A percentile compares a stretch with the other conserved stretches of the same genome.
These are phyloP conservation scores for Cordyceps cicadae DNA, from an alignment of 2,329 filamentous ascomycete species.

Conservation along the genomic window DNA sequence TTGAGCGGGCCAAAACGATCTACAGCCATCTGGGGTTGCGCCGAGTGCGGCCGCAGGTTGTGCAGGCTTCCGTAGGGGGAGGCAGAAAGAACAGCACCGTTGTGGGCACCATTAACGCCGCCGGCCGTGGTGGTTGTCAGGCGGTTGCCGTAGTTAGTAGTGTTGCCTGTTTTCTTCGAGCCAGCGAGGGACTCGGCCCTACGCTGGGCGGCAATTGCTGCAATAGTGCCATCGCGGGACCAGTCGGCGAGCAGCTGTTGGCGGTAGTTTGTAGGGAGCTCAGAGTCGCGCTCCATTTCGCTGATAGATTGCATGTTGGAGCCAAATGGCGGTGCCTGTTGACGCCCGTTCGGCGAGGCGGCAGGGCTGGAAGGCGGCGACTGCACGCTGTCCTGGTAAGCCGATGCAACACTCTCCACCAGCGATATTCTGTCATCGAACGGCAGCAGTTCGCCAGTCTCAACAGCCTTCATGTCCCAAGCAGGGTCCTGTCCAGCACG, in stretches of 20 bases:
- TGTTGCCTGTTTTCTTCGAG: conserved; percentile 59
- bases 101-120: conserved; percentile 28
- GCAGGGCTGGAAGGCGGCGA: conserved; percentile 64
- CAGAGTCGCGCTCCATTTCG: conserved; percentile 33
- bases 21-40: conserved; percentile 28
- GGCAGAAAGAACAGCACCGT: conserved; percentile 25
- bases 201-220: conserved; percentile 58
- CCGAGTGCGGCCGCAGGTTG: conserved; percentile 42
- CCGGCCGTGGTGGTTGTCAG: conserved; percentile 45
- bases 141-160: conserved; percentile 41
- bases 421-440: conserved; percentile 67
- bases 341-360: conserved; percentile 55
- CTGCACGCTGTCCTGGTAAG: conserved; percentile 54
- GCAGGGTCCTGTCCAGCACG: conserved; percentile 33
- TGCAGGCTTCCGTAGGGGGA: conserved; percentile 43
- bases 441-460: conserved; percentile 58
- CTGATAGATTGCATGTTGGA: conserved; percentile 34
- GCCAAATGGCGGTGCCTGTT: conserved; percentile 50
- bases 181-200: conserved; percentile 69
- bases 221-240: conserved; percentile 66
- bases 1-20: conserved; percentile 26
- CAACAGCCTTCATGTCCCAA: conserved; percentile 45
- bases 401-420: conserved; percentile 63
- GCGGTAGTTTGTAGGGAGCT: conserved; percentile 57
- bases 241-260: conserved; percentile 74